Percentiles rank a stretch among this genome's conserved stretches.
Conservation (phyloP, 1,284 basidiomycete species). For the Irpex lacteus region DNA sequence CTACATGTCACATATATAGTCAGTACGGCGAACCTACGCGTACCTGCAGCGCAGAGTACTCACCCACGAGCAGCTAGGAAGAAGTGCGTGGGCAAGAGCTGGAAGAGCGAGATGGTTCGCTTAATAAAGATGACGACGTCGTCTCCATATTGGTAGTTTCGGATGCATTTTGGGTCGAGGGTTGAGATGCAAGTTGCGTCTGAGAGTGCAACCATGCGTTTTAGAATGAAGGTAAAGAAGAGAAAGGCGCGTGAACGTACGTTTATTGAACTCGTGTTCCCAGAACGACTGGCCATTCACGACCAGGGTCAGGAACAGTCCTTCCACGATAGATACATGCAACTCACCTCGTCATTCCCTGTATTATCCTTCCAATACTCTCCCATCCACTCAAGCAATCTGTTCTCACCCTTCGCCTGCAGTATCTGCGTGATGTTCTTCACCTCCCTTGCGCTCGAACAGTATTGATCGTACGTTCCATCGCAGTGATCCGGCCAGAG, state of each 20-base stretch:
- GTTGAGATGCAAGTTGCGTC: conserved; percentile 14
- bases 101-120: conserved; percentile 12
- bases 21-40: background rate
- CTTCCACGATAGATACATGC: background rate
- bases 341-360: conserved; percentile 13
- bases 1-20: background rate
- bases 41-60: background rate
- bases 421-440: conserved; percentile 12
- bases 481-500: conserved; percentile 15
- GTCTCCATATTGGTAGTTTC: conserved; percentile 4
- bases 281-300: conserved; percentile 7
- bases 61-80: conserved; percentile 11
- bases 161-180: conserved; percentile 14
- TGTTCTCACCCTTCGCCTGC: conserved; percentile 1
- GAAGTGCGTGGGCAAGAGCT: conserved; percentile 7
- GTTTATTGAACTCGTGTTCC: conserved; percentile 14
- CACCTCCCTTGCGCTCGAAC: conserved; percentile 5
- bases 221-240: background rate
- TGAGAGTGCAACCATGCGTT: background rate
- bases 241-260: conserved; percentile 1
- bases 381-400: conserved; percentile 11
- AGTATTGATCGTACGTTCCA: conserved; percentile 11
- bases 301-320: background rate
- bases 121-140: conserved; percentile 13
- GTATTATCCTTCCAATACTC: conserved; percentile 13